A percentile compares a stretch with the other conserved stretches of the same genome.
Conservation (phyloP, 768 basidiomycete species). For the Termitomyces sp. region DNA sequence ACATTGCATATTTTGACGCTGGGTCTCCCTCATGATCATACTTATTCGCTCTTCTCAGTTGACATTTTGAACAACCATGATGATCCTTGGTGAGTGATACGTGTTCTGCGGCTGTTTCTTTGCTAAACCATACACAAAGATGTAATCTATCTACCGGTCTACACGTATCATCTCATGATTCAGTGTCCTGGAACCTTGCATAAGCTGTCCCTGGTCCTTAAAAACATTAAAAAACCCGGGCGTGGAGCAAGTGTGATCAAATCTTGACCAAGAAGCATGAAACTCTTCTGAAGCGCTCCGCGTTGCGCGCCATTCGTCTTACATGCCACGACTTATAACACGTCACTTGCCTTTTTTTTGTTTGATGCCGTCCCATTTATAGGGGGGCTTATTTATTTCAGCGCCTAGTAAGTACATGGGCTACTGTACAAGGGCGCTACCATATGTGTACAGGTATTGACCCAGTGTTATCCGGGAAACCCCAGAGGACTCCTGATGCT, state of each 20-base stretch:
- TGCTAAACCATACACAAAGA: neutral
- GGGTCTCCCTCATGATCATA: conserved; percentile 29
- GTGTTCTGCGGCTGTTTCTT: neutral
- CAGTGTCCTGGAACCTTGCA: neutral
- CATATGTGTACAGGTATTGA: too few species aligned
- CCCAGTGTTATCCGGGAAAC: too few species aligned
- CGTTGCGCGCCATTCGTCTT: too few species aligned
- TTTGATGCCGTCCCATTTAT: too few species aligned
- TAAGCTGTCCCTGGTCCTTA: too few species aligned
- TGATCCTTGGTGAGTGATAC: conserved; percentile 59
- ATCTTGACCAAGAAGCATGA: neutral
- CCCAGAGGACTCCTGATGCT: too few species aligned
- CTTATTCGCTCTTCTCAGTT: conserved; percentile 1
- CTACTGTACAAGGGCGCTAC: too few species aligned
- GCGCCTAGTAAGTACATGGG: too few species aligned
- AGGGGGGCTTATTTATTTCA: too few species aligned
- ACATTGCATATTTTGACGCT: conserved; percentile 67
- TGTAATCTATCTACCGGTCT: neutral
- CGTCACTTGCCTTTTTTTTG: too few species aligned
- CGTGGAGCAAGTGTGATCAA: neutral
- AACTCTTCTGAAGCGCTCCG: too few species aligned
- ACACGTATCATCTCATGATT: neutral
- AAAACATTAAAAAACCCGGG: too few species aligned
- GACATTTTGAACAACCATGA: conserved; percentile 44
- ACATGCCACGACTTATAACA: neutral